These are phyloP conservation scores for Kalanchoe fedtschenkoi DNA, from an alignment of 164 flowering plant genomes.

Conservation along the genomic window DNA sequence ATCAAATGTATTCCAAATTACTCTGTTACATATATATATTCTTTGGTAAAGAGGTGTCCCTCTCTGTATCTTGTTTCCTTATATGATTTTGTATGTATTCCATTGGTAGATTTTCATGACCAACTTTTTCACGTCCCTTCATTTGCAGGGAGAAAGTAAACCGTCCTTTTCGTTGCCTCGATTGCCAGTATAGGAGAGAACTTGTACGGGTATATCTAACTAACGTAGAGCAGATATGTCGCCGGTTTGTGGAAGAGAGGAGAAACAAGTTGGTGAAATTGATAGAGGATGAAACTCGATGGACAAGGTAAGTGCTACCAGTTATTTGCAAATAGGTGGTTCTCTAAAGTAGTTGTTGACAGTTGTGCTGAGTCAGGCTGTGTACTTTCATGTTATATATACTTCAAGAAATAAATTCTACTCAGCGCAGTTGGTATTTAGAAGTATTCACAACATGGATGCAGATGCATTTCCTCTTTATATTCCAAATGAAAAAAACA, in stretches of 20 bases:
- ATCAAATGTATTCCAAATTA: neutral
- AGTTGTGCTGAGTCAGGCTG: neutral
- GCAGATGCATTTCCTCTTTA: no score
- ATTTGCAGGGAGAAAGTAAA: conserved; percentile 69
- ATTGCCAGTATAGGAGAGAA: conserved; percentile 86
- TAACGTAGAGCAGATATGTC: conserved; percentile 82
- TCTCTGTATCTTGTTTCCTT: neutral
- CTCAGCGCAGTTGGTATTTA: no score
- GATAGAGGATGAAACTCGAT: conserved; percentile 72
- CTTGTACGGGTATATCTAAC: conserved; percentile 83
- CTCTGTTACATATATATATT: neutral
- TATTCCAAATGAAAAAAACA: no score
- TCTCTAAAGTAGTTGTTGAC: no score
- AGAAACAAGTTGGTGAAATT: conserved; percentile 69
- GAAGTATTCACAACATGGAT: no score
- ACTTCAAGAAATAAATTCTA: no score
- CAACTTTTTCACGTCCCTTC: neutral
- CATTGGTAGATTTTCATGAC: neutral
- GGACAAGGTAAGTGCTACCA: conserved; percentile 52
- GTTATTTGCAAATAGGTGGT: conserved; percentile 5
- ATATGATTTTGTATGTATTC: neutral
- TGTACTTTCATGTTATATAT: no score
- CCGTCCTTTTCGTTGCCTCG: conserved; percentile 88
- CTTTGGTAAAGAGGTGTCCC: neutral
- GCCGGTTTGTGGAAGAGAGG: conserved; percentile 78